Conservation (phyloP, 202 grass and related monocot species). For the Miscanthus sacchariflorus region DNA sequence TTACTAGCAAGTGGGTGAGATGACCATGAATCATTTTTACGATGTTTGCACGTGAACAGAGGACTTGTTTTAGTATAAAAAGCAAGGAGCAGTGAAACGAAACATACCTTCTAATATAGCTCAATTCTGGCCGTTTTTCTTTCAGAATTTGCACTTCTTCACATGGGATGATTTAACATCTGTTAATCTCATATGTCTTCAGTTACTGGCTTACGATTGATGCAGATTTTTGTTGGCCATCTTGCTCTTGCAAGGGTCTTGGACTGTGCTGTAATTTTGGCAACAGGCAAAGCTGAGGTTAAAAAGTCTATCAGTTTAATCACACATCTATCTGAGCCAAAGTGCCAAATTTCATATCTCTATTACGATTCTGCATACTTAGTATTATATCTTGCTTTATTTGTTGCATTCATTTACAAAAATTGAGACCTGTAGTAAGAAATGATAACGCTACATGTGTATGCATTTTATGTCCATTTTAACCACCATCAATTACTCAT, state of each 20-base stretch:
- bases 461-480: not conserved
- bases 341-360: not conserved
- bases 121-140: not conserved
- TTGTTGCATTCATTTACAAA: not conserved
- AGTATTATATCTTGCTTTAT: not conserved
- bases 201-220: not conserved
- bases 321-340: not conserved
- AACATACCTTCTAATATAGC: not conserved
- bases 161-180: not conserved
- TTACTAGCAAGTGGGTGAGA: not conserved
- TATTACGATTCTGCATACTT: not conserved
- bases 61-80: not conserved
- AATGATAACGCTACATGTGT: not conserved
- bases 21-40: not conserved
- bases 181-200: not conserved
- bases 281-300: not conserved
- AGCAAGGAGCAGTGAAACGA: not conserved
- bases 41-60: not conserved
- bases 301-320: not conserved
- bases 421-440: no score
- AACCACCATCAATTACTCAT: not conserved
- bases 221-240: not conserved
- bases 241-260: not conserved
- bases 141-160: not conserved
- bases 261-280: not conserved